These are phyloP conservation scores for Lolium perenne DNA, from an alignment of 176 grass and related monocot genomes.

Conservation along the genomic window DNA sequence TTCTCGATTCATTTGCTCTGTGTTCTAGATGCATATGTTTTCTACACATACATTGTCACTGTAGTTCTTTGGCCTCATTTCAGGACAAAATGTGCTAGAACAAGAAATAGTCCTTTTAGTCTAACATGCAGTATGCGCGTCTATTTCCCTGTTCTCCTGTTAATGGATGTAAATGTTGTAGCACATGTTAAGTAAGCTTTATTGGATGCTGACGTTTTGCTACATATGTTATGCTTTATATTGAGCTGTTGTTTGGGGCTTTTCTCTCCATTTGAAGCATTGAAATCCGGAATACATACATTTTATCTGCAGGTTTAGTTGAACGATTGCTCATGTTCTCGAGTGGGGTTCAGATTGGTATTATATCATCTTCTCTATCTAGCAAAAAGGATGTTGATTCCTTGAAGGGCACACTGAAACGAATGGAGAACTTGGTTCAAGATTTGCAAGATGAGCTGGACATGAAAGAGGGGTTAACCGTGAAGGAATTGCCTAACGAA, in stretches of 20 bases:
- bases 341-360: conserved; percentile 69
- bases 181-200: conserved; percentile 1
- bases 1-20: neutral
- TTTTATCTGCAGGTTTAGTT: conserved; percentile 61
- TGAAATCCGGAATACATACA: conserved; percentile 33
- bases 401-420: conserved; percentile 66
- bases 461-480: conserved; percentile 85
- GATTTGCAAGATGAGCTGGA: conserved; percentile 98
- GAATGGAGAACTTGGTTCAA: conserved; percentile 83
- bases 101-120: neutral
- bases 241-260: neutral
- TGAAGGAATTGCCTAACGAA: conserved; percentile 76
- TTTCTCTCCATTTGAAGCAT: conserved; percentile 1
- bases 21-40: neutral
- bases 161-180: conserved; percentile 33
- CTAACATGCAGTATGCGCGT: neutral
- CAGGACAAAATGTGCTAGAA: conserved; percentile 13
- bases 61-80: conserved; percentile 16
- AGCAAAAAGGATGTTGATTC: conserved; percentile 78
- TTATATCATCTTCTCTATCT: conserved; percentile 67
- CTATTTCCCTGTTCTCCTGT: conserved; percentile 13
- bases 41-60: neutral
- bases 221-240: conserved; percentile 35
- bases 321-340: conserved; percentile 62
- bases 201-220: conserved; percentile 16